phyloP scores from a whole-genome alignment of 768 basidiomycete genomes.

The Heimioporus sp. region DNA sequence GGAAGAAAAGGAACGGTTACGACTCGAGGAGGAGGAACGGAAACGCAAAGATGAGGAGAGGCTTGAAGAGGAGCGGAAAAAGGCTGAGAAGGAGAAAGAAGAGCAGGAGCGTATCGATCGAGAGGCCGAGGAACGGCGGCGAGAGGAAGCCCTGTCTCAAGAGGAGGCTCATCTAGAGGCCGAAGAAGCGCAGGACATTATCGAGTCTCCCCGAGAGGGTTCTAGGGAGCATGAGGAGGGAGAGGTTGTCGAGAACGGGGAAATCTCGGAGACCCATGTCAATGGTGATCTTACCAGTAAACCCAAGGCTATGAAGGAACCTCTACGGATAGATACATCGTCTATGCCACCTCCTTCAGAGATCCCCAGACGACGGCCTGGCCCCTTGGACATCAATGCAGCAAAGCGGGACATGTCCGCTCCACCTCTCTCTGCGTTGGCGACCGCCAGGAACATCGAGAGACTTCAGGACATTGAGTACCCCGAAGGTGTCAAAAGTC shows the following conservation, averaged over 20 bases:
- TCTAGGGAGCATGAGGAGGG: constrained; percentile 44
- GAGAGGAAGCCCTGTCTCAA: constrained; percentile 15
- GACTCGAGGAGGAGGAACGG: constrained; percentile 35
- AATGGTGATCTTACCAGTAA: constrained; percentile 44
- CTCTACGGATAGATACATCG: constrained; percentile 66
- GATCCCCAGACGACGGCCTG: constrained; percentile 53
- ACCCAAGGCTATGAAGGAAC: constrained; percentile 42
- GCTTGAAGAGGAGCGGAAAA: constrained; percentile 31
- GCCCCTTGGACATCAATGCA: constrained; percentile 65
- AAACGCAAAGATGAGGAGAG: constrained; percentile 27
- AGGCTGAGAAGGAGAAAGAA: constrained; percentile 36
- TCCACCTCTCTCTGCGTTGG: constrained; percentile 55
- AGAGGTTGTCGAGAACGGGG: constrained; percentile 33
- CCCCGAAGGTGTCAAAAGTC: constrained; percentile 80
- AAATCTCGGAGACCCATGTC: constrained; percentile 23
- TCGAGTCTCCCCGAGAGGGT: constrained; percentile 41
- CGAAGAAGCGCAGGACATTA: constrained; percentile 32
- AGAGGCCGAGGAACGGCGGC: constrained; percentile 32
- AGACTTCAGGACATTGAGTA: constrained; percentile 77
- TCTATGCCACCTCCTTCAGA: constrained; percentile 40
- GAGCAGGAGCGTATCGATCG: constrained; percentile 41
- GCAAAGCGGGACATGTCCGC: constrained; percentile 41
- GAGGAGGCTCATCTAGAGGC: constrained; percentile 35
- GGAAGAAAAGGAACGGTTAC: constrained; percentile 36
- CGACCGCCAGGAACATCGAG: constrained; percentile 82